These are phyloP conservation scores for Citropsis articulata DNA, from an alignment of 345 rosid species.

Conservation along the genomic window DNA sequence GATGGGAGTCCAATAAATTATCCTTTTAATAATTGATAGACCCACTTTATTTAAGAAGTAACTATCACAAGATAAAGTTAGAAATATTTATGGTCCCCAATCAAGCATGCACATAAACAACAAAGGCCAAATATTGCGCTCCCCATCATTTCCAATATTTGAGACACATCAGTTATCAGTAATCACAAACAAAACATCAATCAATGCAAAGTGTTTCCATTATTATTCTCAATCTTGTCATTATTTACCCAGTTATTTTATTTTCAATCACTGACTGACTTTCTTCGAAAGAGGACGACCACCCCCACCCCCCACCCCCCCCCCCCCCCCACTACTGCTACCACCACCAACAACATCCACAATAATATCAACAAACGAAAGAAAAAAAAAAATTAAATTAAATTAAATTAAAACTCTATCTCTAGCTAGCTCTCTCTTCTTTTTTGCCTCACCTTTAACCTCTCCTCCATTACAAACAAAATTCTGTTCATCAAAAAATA, in stretches of 20 bases:
- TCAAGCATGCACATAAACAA: background rate
- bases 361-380: background rate
- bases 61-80: background rate
- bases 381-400: no score
- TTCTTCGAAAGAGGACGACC: background rate
- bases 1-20: no score
- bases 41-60: background rate
- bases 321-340: no score
- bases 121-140: conserved; percentile 1
- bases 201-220: conserved; percentile 16
- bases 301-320: background rate
- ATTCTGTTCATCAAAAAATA: no score
- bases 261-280: background rate
- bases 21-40: background rate
- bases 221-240: background rate
- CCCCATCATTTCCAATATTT: background rate
- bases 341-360: background rate
- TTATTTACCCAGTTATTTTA: background rate
- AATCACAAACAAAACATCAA: conserved; percentile 6
- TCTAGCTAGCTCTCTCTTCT: background rate
- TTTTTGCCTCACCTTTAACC: background rate
- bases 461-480: no score
- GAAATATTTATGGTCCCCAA: background rate
- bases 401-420: no score
- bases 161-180: background rate